phyloP scores from a whole-genome alignment of 2,329 filamentous ascomycete genomes.

The Dryadomyces quercus-mongolicae region DNA sequence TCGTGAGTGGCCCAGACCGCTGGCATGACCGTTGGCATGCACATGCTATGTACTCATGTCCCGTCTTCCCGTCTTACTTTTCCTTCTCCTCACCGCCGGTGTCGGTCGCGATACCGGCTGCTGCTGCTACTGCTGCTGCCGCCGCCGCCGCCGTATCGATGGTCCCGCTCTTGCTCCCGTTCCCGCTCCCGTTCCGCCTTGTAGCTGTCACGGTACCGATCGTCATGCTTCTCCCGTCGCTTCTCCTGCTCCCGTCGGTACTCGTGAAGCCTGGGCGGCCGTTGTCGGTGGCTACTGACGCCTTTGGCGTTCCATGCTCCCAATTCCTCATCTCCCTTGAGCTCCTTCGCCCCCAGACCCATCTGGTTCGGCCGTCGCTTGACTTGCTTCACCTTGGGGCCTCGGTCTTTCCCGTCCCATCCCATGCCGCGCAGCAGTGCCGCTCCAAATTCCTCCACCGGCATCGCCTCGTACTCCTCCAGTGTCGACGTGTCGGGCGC shows the following conservation, averaged over 20 bases:
- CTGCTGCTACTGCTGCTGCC: not conserved
- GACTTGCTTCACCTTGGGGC: conserved; percentile 48
- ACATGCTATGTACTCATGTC: too few species aligned
- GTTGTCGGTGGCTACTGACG: not conserved
- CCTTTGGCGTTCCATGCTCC: conserved; percentile 14
- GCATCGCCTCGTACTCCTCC: conserved; percentile 77
- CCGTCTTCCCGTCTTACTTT: too few species aligned
- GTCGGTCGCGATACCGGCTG: not conserved
- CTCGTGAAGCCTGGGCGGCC: conserved; percentile 13
- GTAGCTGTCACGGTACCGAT: conserved; percentile 12
- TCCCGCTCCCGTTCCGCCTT: conserved; percentile 11
- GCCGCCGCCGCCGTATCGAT: not conserved
- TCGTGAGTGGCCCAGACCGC: too few species aligned
- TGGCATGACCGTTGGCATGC: too few species aligned
- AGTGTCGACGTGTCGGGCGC: conserved; percentile 67
- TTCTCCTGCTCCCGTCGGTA: conserved; percentile 14
- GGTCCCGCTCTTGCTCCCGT: conserved; percentile 4
- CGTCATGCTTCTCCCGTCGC: conserved; percentile 10
- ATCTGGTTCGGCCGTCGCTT: conserved; percentile 68
- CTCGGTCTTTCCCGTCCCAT: conserved; percentile 62
- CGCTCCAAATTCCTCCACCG: conserved; percentile 89
- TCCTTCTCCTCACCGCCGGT: not conserved
- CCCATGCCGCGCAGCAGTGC: conserved; percentile 88
- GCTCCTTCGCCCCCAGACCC: conserved; percentile 55
- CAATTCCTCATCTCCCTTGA: conserved; percentile 14